Conservation (phyloP, 2,329 filamentous ascomycete species). For the Cordyceps militaris region DNA sequence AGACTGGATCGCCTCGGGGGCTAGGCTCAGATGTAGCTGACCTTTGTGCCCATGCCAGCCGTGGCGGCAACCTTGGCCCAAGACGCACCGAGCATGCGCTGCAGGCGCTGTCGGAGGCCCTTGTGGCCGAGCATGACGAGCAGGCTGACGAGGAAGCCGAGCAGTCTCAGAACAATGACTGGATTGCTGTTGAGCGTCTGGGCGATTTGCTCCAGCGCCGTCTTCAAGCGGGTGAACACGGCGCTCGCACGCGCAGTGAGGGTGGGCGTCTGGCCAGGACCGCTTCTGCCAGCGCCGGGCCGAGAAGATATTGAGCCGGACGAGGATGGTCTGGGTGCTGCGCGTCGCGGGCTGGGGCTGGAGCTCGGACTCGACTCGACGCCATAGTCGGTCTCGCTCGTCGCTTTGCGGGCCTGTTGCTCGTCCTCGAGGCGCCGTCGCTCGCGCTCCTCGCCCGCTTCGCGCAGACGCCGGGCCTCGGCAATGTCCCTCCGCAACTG, state of each 20-base stretch:
- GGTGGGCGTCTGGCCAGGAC: constrained; percentile 26
- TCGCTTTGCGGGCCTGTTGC: constrained; percentile 38
- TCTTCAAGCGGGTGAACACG: constrained; percentile 45
- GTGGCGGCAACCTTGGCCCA: constrained; percentile 81
- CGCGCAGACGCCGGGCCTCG: constrained; percentile 46
- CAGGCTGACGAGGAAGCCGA: constrained; percentile 76
- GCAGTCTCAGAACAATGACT: constrained; percentile 48
- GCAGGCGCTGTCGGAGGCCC: constrained; percentile 67
- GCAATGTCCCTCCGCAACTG: constrained; percentile 49
- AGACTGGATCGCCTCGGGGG: not conserved
- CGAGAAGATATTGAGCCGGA: constrained; percentile 19
- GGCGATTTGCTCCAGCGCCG: constrained; percentile 44
- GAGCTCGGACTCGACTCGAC: constrained; percentile 46
- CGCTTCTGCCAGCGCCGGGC: constrained; percentile 21
- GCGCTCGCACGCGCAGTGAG: constrained; percentile 43
- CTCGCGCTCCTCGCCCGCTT: constrained; percentile 54
- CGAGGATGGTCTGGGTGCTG: not conserved
- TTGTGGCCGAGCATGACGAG: constrained; percentile 67
- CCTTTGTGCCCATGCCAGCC: constrained; percentile 93
- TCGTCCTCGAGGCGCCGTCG: constrained; percentile 48
- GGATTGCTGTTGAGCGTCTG: constrained; percentile 49
- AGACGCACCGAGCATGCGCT: constrained; percentile 57
- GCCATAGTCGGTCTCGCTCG: constrained; percentile 61
- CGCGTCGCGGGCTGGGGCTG: constrained; percentile 3
- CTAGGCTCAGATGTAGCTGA: constrained; percentile 74